Conservation (phyloP, 169 alveolate species). For the Prorocentrum cordatum region DNA sequence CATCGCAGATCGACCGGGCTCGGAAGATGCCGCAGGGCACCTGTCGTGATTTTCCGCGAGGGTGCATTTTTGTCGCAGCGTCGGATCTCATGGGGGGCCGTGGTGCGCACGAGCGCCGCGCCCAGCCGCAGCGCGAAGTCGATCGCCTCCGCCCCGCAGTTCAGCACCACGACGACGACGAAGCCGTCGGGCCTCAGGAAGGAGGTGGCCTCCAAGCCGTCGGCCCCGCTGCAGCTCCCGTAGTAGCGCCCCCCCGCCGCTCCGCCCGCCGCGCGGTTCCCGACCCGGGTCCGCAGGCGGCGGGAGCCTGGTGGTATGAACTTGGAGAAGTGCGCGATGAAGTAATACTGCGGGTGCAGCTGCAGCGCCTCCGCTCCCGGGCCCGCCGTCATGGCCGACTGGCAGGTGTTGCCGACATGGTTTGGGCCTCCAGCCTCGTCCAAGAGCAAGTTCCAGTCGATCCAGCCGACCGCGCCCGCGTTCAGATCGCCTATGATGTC, state of each 20-base stretch:
- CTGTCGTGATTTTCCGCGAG: too few relatives aligned
- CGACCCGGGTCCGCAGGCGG: not conserved
- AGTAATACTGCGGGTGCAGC: constrained; percentile 53
- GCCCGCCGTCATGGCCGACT: constrained; percentile 31
- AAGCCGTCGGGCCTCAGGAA: constrained; percentile 7
- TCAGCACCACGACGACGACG: too few relatives aligned
- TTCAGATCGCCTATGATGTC: constrained; percentile 59
- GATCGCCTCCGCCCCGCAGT: too few relatives aligned
- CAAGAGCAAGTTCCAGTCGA: constrained; percentile 52
- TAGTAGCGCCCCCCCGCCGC: too few relatives aligned
- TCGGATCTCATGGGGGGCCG: too few relatives aligned
- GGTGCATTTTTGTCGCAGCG: too few relatives aligned
- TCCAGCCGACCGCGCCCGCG: constrained; percentile 40
- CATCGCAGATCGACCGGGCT: too few relatives aligned
- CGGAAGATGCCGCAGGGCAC: too few relatives aligned
- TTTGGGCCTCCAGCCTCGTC: constrained; percentile 63
- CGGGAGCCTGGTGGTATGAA: constrained; percentile 10
- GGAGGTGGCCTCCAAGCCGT: constrained; percentile 21
- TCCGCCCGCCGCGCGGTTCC: too few relatives aligned
- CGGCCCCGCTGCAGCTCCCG: constrained; percentile 35
- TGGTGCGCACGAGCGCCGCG: too few relatives aligned
- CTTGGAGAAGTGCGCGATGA: constrained; percentile 63
- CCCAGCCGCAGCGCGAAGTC: too few relatives aligned
- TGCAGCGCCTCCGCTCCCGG: not conserved
- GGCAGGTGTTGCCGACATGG: constrained; percentile 49